These are phyloP conservation scores for Porcisia hertigi DNA, from an alignment of 208 protist species.

Conservation along the genomic window DNA sequence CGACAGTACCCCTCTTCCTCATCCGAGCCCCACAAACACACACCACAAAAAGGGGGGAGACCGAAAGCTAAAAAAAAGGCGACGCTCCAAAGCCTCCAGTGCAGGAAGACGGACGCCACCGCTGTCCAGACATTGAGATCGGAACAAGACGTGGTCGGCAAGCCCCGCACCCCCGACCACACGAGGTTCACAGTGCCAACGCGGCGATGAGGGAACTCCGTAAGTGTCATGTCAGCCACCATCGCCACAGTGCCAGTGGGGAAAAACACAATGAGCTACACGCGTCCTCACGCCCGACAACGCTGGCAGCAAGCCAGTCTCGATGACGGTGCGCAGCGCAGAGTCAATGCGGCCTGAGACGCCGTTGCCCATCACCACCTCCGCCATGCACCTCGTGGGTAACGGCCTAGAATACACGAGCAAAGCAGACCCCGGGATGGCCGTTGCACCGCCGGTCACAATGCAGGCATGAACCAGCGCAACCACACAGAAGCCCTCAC, in stretches of 20 bases:
- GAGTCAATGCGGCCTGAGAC: constrained; percentile 50
- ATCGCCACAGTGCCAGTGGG: constrained; percentile 41
- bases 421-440: constrained; percentile 32
- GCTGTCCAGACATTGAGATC: too few relatives aligned
- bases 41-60: too few relatives aligned
- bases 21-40: too few relatives aligned
- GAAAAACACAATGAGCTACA: constrained; percentile 51
- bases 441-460: constrained; percentile 32
- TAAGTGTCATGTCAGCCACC: constrained; percentile 32
- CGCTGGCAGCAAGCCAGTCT: constrained; percentile 28
- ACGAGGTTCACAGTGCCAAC: background rate
- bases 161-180: too few relatives aligned
- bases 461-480: constrained; percentile 37
- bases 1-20: too few relatives aligned
- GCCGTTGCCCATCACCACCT: constrained; percentile 42
- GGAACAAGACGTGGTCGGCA: too few relatives aligned
- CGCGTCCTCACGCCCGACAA: constrained; percentile 48
- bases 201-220: constrained; percentile 31
- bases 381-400: constrained; percentile 40
- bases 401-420: constrained; percentile 42
- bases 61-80: too few relatives aligned
- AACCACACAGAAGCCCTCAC: constrained; percentile 32
- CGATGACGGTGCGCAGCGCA: constrained; percentile 48
- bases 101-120: too few relatives aligned
- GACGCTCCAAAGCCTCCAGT: too few relatives aligned